Percentiles rank a stretch among this genome's conserved stretches.
These are phyloP conservation scores for Ophiocordyceps camponoti-rufipedis DNA, from an alignment of 2,329 filamentous ascomycete species.

Conservation along the genomic window DNA sequence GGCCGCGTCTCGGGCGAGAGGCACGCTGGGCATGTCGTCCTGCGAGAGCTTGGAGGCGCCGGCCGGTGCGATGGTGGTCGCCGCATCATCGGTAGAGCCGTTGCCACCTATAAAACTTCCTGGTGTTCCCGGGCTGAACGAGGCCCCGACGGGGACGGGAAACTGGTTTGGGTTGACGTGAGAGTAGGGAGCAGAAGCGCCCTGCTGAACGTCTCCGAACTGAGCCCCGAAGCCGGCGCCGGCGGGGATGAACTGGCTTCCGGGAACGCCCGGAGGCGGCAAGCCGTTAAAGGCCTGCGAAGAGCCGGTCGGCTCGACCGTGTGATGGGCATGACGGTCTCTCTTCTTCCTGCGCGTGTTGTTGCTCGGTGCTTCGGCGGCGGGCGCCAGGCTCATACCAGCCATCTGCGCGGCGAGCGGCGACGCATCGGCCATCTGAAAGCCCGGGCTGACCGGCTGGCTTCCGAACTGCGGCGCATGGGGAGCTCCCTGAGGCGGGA, in stretches of 20 bases:
- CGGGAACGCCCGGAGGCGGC: constrained; percentile 35
- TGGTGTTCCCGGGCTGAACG: constrained; percentile 12
- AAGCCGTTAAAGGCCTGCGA: constrained; percentile 54
- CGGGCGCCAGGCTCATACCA: constrained; percentile 44
- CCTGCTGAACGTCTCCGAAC: constrained; percentile 21
- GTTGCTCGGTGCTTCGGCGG: constrained; percentile 19
- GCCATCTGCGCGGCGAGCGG: constrained; percentile 55
- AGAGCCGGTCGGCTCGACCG: constrained; percentile 53
- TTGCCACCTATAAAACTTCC: constrained; percentile 8
- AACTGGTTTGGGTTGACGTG: constrained; percentile 33
- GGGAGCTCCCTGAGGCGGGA: constrained; percentile 23
- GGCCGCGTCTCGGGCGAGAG: constrained; percentile 62
- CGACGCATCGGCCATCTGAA: constrained; percentile 23
- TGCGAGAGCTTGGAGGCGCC: constrained; percentile 49
- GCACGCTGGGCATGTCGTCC: constrained; percentile 85
- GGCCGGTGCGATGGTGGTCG: constrained; percentile 14
- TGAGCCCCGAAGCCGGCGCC: constrained; percentile 19
- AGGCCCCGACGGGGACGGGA: constrained; percentile 34
- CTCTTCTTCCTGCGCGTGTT: constrained; percentile 66
- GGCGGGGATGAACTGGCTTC: constrained; percentile 19
- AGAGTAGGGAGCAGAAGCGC: constrained; percentile 4
- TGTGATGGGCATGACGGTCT: constrained; percentile 84
- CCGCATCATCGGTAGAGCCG: constrained; percentile 11
- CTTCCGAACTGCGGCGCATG: constrained; percentile 6
- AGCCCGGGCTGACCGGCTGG: constrained; percentile 10